These are phyloP conservation scores for Trichoderma sp. DNA, from an alignment of 2,329 filamentous ascomycete species.

Conservation along the genomic window DNA sequence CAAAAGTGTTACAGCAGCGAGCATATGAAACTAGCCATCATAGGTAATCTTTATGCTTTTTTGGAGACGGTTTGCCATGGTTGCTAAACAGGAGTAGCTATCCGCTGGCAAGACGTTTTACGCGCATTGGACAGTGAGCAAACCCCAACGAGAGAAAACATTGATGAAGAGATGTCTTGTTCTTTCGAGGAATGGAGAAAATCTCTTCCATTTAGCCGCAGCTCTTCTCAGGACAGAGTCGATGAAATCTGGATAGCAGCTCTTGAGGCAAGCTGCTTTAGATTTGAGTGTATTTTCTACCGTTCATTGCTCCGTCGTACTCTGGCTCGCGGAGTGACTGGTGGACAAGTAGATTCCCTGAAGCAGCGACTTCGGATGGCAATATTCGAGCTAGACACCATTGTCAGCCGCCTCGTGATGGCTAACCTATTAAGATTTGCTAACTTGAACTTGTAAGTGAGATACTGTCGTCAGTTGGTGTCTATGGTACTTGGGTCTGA, in stretches of 20 bases:
- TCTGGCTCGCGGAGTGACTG: not conserved
- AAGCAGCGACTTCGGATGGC: not conserved
- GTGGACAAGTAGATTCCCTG: not conserved
- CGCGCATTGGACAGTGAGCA: not conserved
- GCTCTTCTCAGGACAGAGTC: not conserved
- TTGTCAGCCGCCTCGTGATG: not conserved
- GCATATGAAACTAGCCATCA: not conserved
- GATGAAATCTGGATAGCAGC: not conserved
- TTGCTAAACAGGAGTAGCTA: not conserved
- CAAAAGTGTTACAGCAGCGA: not conserved
- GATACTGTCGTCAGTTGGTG: not conserved
- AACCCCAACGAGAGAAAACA: not conserved
- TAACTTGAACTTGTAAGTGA: not conserved
- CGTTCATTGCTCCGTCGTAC: slow-evolving; percentile 42
- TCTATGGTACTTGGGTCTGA: not conserved
- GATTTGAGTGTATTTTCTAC: slow-evolving; percentile 41
- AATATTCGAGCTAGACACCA: not conserved
- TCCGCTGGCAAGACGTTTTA: not conserved
- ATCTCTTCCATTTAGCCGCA: not conserved
- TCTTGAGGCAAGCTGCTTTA: not conserved
- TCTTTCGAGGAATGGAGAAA: not conserved
- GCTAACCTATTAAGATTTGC: not conserved
- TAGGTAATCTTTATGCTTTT: not conserved
- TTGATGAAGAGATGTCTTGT: not conserved
- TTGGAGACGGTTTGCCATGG: not conserved